Evolutionary conservation across 192 early-diverging fungal genomes (phyloP).

Genomic region (Pilaira anomala): DNA sequence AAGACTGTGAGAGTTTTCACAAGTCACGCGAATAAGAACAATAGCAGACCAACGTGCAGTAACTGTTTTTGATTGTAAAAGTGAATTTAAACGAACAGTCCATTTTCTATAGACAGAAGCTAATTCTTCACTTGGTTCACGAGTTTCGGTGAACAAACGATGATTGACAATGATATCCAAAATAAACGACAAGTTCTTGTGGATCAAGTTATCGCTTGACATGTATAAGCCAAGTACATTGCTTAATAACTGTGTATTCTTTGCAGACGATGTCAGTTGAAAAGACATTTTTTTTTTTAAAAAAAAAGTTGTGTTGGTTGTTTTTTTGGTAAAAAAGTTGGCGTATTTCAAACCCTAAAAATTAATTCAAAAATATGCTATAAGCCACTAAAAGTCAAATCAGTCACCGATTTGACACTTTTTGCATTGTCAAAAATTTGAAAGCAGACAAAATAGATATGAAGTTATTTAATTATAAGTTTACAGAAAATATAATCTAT

Average conservation of each 20-base stretch:
- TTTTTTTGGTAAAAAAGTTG: too few relatives aligned
- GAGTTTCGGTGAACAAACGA: constrained; percentile 36
- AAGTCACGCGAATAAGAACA: constrained; percentile 44
- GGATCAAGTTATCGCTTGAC: constrained; percentile 36
- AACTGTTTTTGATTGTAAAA: constrained; percentile 50
- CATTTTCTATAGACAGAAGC: constrained; percentile 43
- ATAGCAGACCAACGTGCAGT: constrained; percentile 51
- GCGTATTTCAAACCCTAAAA: too few relatives aligned
- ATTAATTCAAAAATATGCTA: too few relatives aligned
- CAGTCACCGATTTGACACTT: too few relatives aligned
- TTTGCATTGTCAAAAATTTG: too few relatives aligned
- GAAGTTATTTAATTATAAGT: too few relatives aligned
- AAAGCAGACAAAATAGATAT: too few relatives aligned
- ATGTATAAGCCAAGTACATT: constrained; percentile 39
- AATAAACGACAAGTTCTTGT: constrained; percentile 45
- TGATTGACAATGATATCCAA: constrained; percentile 44
- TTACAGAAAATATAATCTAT: too few relatives aligned
- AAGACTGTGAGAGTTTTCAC: constrained; percentile 42
- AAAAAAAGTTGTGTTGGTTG: too few relatives aligned
- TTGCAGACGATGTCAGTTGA: constrained; percentile 1
- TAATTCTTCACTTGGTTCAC: constrained; percentile 9
- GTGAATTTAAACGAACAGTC: constrained; percentile 48
- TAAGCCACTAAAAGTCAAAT: too few relatives aligned
- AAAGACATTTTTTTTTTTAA: constrained; percentile 16
- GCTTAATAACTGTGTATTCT: constrained; percentile 25